Conservation (phyloP, 2,329 filamentous ascomycete species). For the Penicillium sp. region DNA sequence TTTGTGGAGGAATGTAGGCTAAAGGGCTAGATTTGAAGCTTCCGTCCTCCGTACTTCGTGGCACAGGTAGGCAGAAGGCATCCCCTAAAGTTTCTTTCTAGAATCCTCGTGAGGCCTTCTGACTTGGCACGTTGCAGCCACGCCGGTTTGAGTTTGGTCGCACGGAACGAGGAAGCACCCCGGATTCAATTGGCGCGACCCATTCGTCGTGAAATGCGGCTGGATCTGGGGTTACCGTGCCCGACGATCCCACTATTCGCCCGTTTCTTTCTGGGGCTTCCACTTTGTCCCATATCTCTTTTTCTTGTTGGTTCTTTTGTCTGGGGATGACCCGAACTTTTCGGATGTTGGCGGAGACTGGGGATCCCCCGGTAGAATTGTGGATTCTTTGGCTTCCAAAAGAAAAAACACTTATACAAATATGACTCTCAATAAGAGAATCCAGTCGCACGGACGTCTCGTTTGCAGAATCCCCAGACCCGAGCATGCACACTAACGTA, state of each 20-base stretch:
- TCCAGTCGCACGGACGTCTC: constrained; percentile 23
- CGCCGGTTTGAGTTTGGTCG: constrained; percentile 22
- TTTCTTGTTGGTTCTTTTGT: neutral
- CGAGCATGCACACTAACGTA: constrained; percentile 11
- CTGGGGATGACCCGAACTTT: neutral
- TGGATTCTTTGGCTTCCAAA: neutral
- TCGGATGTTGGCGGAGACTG: neutral
- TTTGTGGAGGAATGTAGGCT: neutral
- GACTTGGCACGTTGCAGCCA: constrained; percentile 22
- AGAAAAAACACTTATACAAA: neutral
- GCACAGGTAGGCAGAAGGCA: neutral
- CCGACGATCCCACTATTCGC: constrained; percentile 8
- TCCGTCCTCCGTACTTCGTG: neutral
- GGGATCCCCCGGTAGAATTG: neutral
- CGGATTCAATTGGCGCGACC: neutral
- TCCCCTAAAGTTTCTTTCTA: constrained; percentile 12
- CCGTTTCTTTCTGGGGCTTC: neutral
- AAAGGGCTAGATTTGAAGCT: neutral
- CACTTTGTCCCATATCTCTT: neutral
- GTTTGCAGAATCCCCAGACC: constrained; percentile 28
- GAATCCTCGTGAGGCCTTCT: constrained; percentile 5
- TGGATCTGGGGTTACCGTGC: constrained; percentile 15
- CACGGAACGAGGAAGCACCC: constrained; percentile 11
- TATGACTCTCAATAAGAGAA: neutral
- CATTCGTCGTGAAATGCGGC: constrained; percentile 12